These are phyloP conservation scores for Geotrichum carabidarum DNA, from an alignment of 1,139 yeast species.

Conservation along the genomic window DNA sequence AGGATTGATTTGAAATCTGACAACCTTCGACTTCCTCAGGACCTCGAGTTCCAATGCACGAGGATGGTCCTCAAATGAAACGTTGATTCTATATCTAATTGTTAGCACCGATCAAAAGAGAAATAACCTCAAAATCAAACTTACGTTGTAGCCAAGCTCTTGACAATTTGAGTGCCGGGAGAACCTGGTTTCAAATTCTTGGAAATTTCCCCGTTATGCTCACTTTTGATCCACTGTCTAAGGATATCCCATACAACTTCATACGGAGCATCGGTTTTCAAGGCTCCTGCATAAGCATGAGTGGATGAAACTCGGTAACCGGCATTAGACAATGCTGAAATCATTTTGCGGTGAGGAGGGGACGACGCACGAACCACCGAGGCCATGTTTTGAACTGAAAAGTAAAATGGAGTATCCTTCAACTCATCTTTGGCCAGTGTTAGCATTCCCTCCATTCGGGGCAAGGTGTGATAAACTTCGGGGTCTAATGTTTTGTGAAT, in stretches of 20 bases:
- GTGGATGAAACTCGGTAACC: slow-evolving; percentile 80
- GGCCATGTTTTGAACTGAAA: slow-evolving; percentile 53
- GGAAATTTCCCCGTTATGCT: slow-evolving; percentile 38
- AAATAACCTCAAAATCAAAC: slow-evolving; percentile 33
- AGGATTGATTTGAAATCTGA: slow-evolving; percentile 87
- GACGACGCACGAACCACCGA: slow-evolving; percentile 73
- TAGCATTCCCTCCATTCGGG: slow-evolving; percentile 86
- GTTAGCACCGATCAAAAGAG: slow-evolving; percentile 32
- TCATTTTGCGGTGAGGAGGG: slow-evolving; percentile 66
- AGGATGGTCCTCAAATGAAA: slow-evolving; percentile 48
- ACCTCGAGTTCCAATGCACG: slow-evolving; percentile 51
- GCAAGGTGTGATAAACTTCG: slow-evolving; percentile 64
- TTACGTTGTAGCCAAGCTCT: slow-evolving; percentile 31
- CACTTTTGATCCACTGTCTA: slow-evolving; percentile 56
- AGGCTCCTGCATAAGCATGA: slow-evolving; percentile 78
- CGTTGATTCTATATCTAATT: slow-evolving; percentile 23
- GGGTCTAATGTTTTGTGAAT: slow-evolving; percentile 48
- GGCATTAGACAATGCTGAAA: slow-evolving; percentile 74
- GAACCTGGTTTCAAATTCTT: slow-evolving; percentile 46
- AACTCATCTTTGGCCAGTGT: slow-evolving; percentile 74
- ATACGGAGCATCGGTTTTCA: slow-evolving; percentile 90
- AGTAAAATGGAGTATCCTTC: slow-evolving; percentile 62
- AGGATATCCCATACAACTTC: slow-evolving; percentile 66
- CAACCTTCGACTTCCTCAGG: slow-evolving; percentile 69
- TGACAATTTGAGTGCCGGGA: slow-evolving; percentile 62